phyloP scores from a whole-genome alignment of 345 rosid genomes.

The Noccaea bulbosa region DNA sequence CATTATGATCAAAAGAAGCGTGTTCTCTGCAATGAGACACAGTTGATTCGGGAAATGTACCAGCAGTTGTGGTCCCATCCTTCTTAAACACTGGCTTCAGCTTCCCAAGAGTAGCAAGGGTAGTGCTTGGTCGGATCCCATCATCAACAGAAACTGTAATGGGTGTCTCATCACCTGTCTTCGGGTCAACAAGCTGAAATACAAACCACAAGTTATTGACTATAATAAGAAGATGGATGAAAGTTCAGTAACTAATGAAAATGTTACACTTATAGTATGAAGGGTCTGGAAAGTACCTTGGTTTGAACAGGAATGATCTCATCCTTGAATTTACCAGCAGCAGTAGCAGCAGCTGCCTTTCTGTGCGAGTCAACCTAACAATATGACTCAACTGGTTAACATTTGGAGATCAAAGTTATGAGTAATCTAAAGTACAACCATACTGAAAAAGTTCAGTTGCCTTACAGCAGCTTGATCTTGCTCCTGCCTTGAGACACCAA shows the following conservation, averaged over 20 bases:
- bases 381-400: slow-evolving; percentile 23
- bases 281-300: slow-evolving; percentile 59
- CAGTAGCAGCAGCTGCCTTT: slow-evolving; percentile 99
- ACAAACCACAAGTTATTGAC: slow-evolving; percentile 33
- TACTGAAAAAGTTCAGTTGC: slow-evolving; percentile 29
- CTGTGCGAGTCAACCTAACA: slow-evolving; percentile 93
- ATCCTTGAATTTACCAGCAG: slow-evolving; percentile 90
- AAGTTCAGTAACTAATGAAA: slow-evolving; percentile 10
- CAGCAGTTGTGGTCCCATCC: slow-evolving; percentile 97
- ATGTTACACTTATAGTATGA: background rate
- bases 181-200: slow-evolving; percentile 87
- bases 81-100: slow-evolving; percentile 91
- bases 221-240: slow-evolving; percentile 8
- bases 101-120: slow-evolving; percentile 69
- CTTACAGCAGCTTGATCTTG: slow-evolving; percentile 99
- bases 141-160: slow-evolving; percentile 86
- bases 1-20: background rate
- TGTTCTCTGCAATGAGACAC: background rate
- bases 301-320: slow-evolving; percentile 93
- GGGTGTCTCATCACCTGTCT: slow-evolving; percentile 84
- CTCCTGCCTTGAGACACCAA: slow-evolving; percentile 90
- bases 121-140: slow-evolving; percentile 82
- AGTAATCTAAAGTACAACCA: slow-evolving; percentile 10
- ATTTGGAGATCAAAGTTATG: background rate
- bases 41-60: slow-evolving; percentile 44